Conservation (phyloP, 129 eudicot species). For the Gnaphalium uliginosum region DNA sequence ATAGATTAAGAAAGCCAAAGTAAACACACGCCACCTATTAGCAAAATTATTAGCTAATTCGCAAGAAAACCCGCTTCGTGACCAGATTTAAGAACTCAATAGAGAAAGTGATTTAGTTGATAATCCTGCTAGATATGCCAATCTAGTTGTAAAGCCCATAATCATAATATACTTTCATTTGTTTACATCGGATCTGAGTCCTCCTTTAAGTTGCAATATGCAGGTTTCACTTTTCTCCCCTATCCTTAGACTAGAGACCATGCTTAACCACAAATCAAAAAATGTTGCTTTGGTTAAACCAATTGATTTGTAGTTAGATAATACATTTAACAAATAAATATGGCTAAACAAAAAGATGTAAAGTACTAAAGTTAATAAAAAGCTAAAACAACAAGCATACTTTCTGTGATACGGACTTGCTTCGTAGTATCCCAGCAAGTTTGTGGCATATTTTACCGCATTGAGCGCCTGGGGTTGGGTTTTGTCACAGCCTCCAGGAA, state of each 20-base stretch:
- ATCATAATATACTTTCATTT: neutral
- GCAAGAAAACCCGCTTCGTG: neutral
- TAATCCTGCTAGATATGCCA: neutral
- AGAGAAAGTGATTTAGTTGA: neutral
- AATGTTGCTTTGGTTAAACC: constrained; percentile 20
- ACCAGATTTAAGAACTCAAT: neutral
- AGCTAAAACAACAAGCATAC: constrained; percentile 10
- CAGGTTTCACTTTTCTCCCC: neutral
- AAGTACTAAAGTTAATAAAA: constrained; percentile 16
- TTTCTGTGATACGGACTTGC: constrained; percentile 22
- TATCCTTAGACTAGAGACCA: neutral
- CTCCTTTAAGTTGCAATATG: neutral
- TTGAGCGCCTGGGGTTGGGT: constrained; percentile 41
- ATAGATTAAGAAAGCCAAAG: neutral
- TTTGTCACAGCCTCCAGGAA: constrained; percentile 63
- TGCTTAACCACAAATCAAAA: constrained; percentile 17
- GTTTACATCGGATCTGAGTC: neutral
- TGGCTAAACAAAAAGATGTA: constrained; percentile 24
- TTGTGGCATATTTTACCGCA: constrained; percentile 31
- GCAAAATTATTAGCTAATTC: neutral
- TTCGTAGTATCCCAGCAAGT: constrained; percentile 24
- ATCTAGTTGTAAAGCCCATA: neutral
- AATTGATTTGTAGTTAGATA: constrained; percentile 11
- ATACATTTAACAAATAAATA: constrained; percentile 23
- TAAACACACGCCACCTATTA: neutral